Evolutionary conservation across 352 stramenopile species (phyloP).

Genomic region (Globisporangium nodosum): DNA sequence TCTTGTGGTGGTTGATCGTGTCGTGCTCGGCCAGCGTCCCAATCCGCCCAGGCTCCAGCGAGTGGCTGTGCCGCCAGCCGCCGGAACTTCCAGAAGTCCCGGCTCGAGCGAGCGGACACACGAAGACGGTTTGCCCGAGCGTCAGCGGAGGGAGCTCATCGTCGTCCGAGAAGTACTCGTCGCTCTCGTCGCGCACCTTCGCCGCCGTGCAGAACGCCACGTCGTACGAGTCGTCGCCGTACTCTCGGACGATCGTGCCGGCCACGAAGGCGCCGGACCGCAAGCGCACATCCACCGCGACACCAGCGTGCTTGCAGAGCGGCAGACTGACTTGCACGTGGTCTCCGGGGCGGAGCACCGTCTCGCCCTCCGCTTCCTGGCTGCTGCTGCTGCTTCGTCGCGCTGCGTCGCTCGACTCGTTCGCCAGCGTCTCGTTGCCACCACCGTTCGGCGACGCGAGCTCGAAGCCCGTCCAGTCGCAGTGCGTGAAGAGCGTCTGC

Average conservation of each 20-base stretch:
- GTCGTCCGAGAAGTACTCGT: constrained; percentile 32
- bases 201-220: constrained; percentile 34
- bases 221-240: constrained; percentile 30
- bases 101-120: constrained; percentile 22
- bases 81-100: background rate
- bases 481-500: constrained; percentile 44
- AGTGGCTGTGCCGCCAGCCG: constrained; percentile 2
- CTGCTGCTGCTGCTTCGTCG: background rate
- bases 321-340: constrained; percentile 30
- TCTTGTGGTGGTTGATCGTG: constrained; percentile 12
- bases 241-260: constrained; percentile 41
- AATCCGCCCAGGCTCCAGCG: constrained; percentile 18
- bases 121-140: constrained; percentile 26
- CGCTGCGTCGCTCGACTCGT: background rate
- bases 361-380: constrained; percentile 2
- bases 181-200: constrained; percentile 31
- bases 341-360: constrained; percentile 17
- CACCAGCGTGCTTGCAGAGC: constrained; percentile 33
- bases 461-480: constrained; percentile 66
- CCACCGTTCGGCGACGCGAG: constrained; percentile 13
- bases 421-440: background rate
- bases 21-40: constrained; percentile 29
- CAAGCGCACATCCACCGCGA: constrained; percentile 41
- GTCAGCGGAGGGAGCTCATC: constrained; percentile 31
- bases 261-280: constrained; percentile 25